Evolutionary conservation across 305 asterid species (phyloP).

Genomic region (Fraxinus floribunda): DNA sequence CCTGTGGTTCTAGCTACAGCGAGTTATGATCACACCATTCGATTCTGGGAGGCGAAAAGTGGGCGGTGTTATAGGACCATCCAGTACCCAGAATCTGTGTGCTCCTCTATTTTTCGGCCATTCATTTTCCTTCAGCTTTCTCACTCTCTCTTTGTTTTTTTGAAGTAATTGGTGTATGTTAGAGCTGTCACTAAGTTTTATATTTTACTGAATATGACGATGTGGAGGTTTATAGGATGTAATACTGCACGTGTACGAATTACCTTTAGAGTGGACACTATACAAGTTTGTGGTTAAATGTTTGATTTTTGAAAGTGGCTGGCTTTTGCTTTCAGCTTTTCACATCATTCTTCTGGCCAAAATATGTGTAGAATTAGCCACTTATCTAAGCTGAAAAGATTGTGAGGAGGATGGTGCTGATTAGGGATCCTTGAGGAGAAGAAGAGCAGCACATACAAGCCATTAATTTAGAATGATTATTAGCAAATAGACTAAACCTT

Average conservation of each 20-base stretch:
- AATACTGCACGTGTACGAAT: neutral
- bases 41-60: constrained; percentile 91
- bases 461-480: neutral
- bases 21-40: constrained; percentile 96
- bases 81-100: constrained; percentile 88
- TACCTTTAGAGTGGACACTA: neutral
- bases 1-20: constrained; percentile 93
- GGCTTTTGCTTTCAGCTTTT: neutral
- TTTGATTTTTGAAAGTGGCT: neutral
- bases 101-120: constrained; percentile 5
- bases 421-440: neutral
- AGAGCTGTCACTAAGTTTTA: neutral
- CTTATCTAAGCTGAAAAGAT: neutral
- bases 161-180: neutral
- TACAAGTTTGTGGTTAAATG: neutral
- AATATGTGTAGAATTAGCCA: neutral
- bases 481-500: neutral
- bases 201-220: neutral
- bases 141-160: neutral
- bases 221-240: neutral
- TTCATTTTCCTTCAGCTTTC: neutral
- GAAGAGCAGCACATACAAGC: neutral
- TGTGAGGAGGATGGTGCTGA: neutral
- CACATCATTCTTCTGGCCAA: neutral
- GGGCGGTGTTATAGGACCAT: constrained; percentile 85